Evolutionary conservation across 495 filamentous ascomycete species (phyloP), one percentile per base, ranked within the genome.

Genomic region (Extremus antarcticus): DNA sequence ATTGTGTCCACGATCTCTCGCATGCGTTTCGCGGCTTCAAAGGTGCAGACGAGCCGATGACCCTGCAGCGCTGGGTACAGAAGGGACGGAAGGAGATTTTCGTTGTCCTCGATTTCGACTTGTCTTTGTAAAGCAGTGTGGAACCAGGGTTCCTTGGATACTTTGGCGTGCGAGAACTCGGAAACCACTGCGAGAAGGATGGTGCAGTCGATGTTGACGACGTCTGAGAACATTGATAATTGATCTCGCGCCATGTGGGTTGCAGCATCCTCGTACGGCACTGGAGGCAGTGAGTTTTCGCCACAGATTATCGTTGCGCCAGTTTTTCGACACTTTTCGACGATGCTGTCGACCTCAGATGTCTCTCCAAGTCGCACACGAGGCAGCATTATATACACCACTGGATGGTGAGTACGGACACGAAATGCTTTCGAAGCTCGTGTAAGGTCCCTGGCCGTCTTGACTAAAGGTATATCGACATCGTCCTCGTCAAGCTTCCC

Each of bases 161-260:
- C 72, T 41, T 74, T 70, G 22, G 69, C 64, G 61, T 87, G 83
- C 0, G 81, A 85, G 4, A 88, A 73, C 63, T 88, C 85, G n/a
- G 81, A 85, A 20, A 82, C 77, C 43, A 86, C 70, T 19, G 83
- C 85, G 11, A 88, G 76, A 24, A 88, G 73, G 51, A 88, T 74
- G 9, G 84, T 87, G 68, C 84, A 87, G 66, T 88, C 85, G 56
- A 88, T 74, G 66, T 88, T 88, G 38, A 88, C 58, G 2, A 71
- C 76, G 7, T 73, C 29, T 1, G 82, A 80, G 62, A 86, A 79
- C 1, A 67, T 60, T 25, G 72, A 72, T 63, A 77, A 76, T 3
- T 70, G 75, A 54, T 81, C 73, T 16, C 76, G 74, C 19, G 80
- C 68, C 17, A 87, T 75, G 47, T 66, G 63, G 8, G 57, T 51